Conservation (phyloP, 2,329 filamentous ascomycete species). For the Lasiodiplodia hormozganensis region DNA sequence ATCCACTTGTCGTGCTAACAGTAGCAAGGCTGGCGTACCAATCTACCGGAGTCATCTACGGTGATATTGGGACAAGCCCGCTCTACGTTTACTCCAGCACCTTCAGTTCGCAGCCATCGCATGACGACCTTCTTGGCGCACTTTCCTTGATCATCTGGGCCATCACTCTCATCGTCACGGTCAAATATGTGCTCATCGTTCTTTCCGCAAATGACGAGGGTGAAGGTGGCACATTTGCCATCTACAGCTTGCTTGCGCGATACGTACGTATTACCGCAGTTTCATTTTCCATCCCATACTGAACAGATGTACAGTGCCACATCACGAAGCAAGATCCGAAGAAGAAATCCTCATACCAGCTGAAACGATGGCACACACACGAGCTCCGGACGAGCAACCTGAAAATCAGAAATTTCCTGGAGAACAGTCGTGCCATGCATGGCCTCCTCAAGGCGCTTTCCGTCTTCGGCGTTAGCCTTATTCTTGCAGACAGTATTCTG, state of each 20-base stretch:
- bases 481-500: slow-evolving; percentile 70
- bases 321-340: slow-evolving; percentile 66
- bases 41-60: slow-evolving; percentile 71
- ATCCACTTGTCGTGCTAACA: not conserved
- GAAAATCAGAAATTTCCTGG: slow-evolving; percentile 63
- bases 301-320: slow-evolving; percentile 52
- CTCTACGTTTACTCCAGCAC: slow-evolving; percentile 77
- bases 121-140: slow-evolving; percentile 67
- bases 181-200: slow-evolving; percentile 73
- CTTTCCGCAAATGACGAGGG: slow-evolving; percentile 72
- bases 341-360: slow-evolving; percentile 60
- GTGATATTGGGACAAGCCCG: slow-evolving; percentile 71
- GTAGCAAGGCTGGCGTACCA: slow-evolving; percentile 64
- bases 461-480: slow-evolving; percentile 71
- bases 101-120: slow-evolving; percentile 62
- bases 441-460: slow-evolving; percentile 66
- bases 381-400: slow-evolving; percentile 62
- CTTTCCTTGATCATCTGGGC: slow-evolving; percentile 74
- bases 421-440: slow-evolving; percentile 61
- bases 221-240: slow-evolving; percentile 72
- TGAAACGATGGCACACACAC: slow-evolving; percentile 64
- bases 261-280: slow-evolving; percentile 50
- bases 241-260: slow-evolving; percentile 67
- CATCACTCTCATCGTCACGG: slow-evolving; percentile 70
- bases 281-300: not conserved